A percentile compares a stretch with the other conserved stretches of the same genome.
These are phyloP conservation scores for Leucogyrophana mollusca DNA, from an alignment of 768 basidiomycete genomes.

Conservation along the genomic window DNA sequence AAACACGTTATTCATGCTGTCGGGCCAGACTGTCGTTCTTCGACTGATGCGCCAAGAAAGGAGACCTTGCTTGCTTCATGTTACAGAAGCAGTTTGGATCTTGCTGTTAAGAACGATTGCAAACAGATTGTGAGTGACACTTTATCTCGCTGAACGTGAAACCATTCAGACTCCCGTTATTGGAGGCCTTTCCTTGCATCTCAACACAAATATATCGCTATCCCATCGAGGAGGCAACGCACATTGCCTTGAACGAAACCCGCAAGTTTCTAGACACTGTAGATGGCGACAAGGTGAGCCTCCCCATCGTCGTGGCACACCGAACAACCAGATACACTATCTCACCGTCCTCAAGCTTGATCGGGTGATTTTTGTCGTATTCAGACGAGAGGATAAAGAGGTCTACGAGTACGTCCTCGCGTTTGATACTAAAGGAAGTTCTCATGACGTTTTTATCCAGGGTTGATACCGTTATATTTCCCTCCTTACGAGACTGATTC, in stretches of 20 bases:
- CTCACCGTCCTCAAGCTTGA: slow-evolving; percentile 55
- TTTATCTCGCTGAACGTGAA: background rate
- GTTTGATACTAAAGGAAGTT: too few relatives aligned
- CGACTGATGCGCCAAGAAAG: slow-evolving; percentile 37
- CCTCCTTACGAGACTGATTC: too few relatives aligned
- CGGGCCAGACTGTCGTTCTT: slow-evolving; percentile 63
- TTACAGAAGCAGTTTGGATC: slow-evolving; percentile 60
- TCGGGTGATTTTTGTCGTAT: slow-evolving; percentile 74
- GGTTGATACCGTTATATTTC: slow-evolving; percentile 65
- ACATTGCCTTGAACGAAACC: slow-evolving; percentile 60
- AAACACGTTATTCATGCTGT: slow-evolving; percentile 79
- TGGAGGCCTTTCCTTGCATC: slow-evolving; percentile 76
- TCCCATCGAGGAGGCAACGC: slow-evolving; percentile 70
- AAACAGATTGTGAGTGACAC: slow-evolving; percentile 54
- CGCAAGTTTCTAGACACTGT: slow-evolving; percentile 58
- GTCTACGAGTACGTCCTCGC: slow-evolving; percentile 65
- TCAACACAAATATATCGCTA: slow-evolving; percentile 82
- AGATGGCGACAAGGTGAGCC: slow-evolving; percentile 42
- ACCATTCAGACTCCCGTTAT: background rate
- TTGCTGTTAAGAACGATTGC: slow-evolving; percentile 59
- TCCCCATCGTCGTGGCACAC: background rate
- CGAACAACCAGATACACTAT: background rate
- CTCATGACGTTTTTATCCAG: slow-evolving; percentile 18
- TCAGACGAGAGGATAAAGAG: slow-evolving; percentile 58
- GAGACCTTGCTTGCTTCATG: slow-evolving; percentile 63